A percentile compares a stretch with the other conserved stretches of the same genome.
These are phyloP conservation scores for Boletus sensibilis DNA, from an alignment of 768 basidiomycete species.

Conservation along the genomic window DNA sequence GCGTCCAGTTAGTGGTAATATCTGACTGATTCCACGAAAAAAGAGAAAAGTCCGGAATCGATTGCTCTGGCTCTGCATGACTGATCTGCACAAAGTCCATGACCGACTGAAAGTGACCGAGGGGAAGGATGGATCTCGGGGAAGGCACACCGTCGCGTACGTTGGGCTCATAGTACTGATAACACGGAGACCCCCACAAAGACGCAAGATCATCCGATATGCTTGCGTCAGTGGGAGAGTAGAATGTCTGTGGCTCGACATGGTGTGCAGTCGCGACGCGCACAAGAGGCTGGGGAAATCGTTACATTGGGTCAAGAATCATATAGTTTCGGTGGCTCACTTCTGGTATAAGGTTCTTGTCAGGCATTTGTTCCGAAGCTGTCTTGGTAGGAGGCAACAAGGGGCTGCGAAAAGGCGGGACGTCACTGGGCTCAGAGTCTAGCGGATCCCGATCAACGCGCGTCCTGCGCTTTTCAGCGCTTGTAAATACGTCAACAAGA, in stretches of 20 bases:
- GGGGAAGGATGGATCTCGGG: neutral
- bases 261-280: neutral
- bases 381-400: conserved; percentile 28
- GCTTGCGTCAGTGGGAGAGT: neutral
- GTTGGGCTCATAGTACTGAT: conserved; percentile 7
- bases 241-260: conserved; percentile 1
- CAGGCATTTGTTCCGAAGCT: neutral
- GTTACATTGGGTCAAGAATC: conserved; percentile 2
- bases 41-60: conserved; percentile 15
- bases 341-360: neutral
- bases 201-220: neutral
- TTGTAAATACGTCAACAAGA: neutral
- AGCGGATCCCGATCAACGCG: neutral
- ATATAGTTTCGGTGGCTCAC: conserved; percentile 11
- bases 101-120: conserved; percentile 13
- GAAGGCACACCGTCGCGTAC: neutral
- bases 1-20: conserved; percentile 19
- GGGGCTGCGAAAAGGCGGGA: conserved; percentile 30
- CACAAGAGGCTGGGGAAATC: conserved; percentile 1
- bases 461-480: neutral
- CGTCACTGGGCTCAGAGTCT: conserved; percentile 1
- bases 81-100: conserved; percentile 9
- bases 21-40: conserved; percentile 26
- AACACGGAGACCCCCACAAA: neutral
- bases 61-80: conserved; percentile 6